Evolutionary conservation across 75 land plant species (phyloP).

Genomic region (Picea glauca): DNA sequence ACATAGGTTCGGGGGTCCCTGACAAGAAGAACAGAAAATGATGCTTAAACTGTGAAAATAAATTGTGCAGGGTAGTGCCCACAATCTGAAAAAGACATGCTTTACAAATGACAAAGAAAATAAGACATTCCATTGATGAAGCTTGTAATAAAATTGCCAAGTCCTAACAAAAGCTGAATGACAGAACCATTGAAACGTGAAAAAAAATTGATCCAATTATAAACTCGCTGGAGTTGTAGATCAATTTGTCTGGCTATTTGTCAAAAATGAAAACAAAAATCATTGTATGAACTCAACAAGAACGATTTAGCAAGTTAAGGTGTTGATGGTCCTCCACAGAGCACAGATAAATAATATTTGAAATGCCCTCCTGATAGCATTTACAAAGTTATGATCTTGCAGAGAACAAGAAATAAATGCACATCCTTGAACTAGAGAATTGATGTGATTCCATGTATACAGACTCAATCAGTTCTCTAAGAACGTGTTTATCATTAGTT

Average conservation of each 20-base stretch:
- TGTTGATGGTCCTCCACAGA: neutral
- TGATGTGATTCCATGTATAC: neutral
- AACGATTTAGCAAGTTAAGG: neutral
- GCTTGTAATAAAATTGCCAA: neutral
- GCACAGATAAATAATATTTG: neutral
- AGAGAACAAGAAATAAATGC: neutral
- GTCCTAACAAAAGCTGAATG: neutral
- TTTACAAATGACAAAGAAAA: neutral
- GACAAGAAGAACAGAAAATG: neutral
- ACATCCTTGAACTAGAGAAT: neutral
- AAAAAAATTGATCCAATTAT: neutral
- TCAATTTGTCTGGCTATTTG: neutral
- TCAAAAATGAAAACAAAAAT: neutral
- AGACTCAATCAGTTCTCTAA: neutral
- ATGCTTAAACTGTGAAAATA: neutral
- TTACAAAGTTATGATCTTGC: neutral
- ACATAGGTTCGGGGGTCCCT: too few relatives aligned
- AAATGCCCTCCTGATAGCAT: neutral
- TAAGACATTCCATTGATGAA: neutral
- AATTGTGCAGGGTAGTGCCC: neutral
- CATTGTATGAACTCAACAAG: neutral
- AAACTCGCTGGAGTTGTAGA: neutral
- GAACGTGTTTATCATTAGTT: neutral
- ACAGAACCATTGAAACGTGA: neutral
- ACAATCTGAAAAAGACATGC: neutral